Percentiles rank a stretch among this genome's conserved stretches.
Conservation (phyloP, 768 basidiomycete species). For the Boletus tylopilopsis region DNA sequence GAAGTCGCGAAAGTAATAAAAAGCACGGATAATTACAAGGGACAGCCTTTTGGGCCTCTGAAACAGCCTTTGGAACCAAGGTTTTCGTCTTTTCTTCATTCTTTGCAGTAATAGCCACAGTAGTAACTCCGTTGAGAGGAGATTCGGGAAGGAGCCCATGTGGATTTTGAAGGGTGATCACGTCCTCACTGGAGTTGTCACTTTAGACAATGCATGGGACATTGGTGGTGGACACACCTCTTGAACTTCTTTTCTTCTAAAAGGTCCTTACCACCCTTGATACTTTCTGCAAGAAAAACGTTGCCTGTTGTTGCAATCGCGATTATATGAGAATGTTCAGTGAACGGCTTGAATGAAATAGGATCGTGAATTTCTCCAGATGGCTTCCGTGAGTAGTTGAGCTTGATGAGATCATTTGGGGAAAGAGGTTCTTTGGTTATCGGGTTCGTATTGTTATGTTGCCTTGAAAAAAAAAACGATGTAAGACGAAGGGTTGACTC, state of each 20-base stretch:
- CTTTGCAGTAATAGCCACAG: constrained; percentile 29
- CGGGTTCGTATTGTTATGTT: constrained; percentile 78
- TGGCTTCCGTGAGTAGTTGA: constrained; percentile 79
- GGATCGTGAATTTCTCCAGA: constrained; percentile 92
- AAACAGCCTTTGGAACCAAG: constrained; percentile 30
- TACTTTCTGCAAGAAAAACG: constrained; percentile 88
- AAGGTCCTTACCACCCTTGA: constrained; percentile 84
- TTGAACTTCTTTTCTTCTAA: constrained; percentile 81
- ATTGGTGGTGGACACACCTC: constrained; percentile 47
- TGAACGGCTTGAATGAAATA: constrained; percentile 97
- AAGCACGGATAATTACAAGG: constrained; percentile 52
- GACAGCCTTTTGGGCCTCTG: constrained; percentile 47
- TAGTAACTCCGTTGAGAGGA: constrained; percentile 29
- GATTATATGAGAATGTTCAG: constrained; percentile 92
- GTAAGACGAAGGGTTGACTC: constrained; percentile 8
- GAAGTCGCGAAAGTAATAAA: not conserved
- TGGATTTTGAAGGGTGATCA: constrained; percentile 92
- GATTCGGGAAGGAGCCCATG: constrained; percentile 70
- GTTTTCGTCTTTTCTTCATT: constrained; percentile 33
- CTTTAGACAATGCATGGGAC: not conserved
- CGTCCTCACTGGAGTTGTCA: constrained; percentile 57
- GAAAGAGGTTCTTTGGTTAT: constrained; percentile 68
- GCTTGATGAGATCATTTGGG: constrained; percentile 71
- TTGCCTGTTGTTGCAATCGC: constrained; percentile 89
- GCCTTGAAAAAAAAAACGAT: constrained; percentile 40